A percentile compares a stretch with the other conserved stretches of the same genome.
phyloP scores from a whole-genome alignment of 108 stramenopile species.

The Cyclotella kingstonii region DNA sequence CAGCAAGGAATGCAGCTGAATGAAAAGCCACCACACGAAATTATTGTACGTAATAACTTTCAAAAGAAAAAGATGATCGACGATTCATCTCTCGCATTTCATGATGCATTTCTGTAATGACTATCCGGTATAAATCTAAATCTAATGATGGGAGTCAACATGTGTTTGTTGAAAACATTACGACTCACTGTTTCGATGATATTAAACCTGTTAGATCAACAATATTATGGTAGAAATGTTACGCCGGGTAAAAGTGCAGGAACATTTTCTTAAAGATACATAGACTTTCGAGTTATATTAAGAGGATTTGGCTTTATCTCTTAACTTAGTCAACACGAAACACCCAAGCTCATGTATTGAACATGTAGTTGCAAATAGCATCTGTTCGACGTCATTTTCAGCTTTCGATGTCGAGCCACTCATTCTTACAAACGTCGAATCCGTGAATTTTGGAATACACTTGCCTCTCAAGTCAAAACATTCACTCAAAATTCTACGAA shows the following conservation, averaged over 20 bases:
- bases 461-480: slow-evolving; percentile 66
- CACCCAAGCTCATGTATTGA: slow-evolving; percentile 1
- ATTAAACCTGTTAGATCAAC: too few species aligned
- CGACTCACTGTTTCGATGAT: not conserved
- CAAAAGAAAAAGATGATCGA: slow-evolving; percentile 8
- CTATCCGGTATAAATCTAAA: slow-evolving; percentile 2
- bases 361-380: slow-evolving; percentile 6
- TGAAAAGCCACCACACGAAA: slow-evolving; percentile 9
- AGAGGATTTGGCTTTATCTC: too few species aligned
- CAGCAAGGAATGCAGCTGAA: not conserved
- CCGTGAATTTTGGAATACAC: slow-evolving; percentile 49
- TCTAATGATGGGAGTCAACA: not conserved
- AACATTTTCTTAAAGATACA: not conserved
- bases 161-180: not conserved
- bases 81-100: slow-evolving; percentile 24
- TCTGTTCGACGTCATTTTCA: not conserved
- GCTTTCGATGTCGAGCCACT: too few species aligned
- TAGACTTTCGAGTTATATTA: not conserved
- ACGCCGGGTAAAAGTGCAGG: not conserved
- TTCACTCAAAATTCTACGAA: slow-evolving; percentile 58
- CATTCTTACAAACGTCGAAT: too few species aligned
- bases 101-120: slow-evolving; percentile 45
- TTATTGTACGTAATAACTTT: slow-evolving; percentile 3
- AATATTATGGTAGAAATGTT: too few species aligned
- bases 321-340: slow-evolving; percentile 4